Conservation (phyloP, 2,329 filamentous ascomycete genomes). For the Trichophyton mentagrophytes region DNA sequence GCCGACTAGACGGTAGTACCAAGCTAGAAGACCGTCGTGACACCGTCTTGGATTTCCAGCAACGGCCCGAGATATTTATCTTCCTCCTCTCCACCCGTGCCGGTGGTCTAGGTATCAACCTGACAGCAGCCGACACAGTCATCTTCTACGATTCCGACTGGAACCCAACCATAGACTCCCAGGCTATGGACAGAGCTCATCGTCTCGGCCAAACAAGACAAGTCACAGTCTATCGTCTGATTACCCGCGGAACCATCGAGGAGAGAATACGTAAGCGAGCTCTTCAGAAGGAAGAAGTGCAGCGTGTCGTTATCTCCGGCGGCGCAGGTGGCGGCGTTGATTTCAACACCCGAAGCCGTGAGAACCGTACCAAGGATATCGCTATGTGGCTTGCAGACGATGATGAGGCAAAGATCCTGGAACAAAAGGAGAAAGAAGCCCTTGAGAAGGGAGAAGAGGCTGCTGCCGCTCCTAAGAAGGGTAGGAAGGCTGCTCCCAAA, state of each 20-base stretch:
- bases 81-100: constrained; percentile 93
- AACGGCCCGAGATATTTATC: constrained; percentile 85
- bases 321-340: constrained; percentile 74
- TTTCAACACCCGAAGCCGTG: constrained; percentile 82
- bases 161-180: constrained; percentile 97
- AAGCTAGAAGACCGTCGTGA: constrained; percentile 95
- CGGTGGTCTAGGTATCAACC: constrained; percentile 93
- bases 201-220: constrained; percentile 90
- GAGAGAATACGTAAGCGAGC: constrained; percentile 95
- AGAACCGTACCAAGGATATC: constrained; percentile 95
- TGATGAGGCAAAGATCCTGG: constrained; percentile 86
- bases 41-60: constrained; percentile 94
- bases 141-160: constrained; percentile 99
- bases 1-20: constrained; percentile 87
- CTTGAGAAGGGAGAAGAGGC: constrained; percentile 47
- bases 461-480: constrained; percentile 43
- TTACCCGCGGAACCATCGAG: constrained; percentile 92
- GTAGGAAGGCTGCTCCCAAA: constrained; percentile 48
- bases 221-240: constrained; percentile 93
- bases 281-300: constrained; percentile 95
- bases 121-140: constrained; percentile 92
- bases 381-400: constrained; percentile 98
- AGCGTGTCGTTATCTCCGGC: constrained; percentile 89
- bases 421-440: constrained; percentile 79
- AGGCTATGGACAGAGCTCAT: constrained; percentile 98